Percentiles rank a stretch among this genome's conserved stretches.
Evolutionary conservation across 108 stramenopile genomes (phyloP).

Genomic region (Nitzschia sp.): DNA sequence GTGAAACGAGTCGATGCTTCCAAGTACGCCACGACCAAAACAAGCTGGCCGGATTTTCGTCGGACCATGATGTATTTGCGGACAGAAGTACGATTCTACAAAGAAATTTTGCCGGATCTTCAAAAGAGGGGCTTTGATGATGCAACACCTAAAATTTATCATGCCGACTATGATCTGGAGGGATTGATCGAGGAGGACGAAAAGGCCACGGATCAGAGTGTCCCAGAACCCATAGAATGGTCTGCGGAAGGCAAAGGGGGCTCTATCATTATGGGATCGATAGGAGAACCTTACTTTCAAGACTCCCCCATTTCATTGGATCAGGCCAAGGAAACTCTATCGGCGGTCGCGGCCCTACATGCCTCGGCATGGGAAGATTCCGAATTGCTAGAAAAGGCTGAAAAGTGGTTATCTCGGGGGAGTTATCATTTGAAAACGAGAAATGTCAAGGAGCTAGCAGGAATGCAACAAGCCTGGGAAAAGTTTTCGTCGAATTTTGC

Average conservation of each 20-base stretch:
- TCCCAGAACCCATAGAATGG: slow-evolving; percentile 14
- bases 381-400: slow-evolving; percentile 41
- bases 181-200: slow-evolving; percentile 66
- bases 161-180: slow-evolving; percentile 48
- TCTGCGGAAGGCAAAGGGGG: slow-evolving; percentile 26
- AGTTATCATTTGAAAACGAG: slow-evolving; percentile 68
- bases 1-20: slow-evolving; percentile 43
- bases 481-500: slow-evolving; percentile 44
- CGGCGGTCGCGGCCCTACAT: slow-evolving; percentile 69
- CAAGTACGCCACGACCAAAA: slow-evolving; percentile 42
- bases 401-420: slow-evolving; percentile 48
- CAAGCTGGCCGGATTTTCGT: slow-evolving; percentile 81
- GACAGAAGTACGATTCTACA: slow-evolving; percentile 80
- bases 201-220: slow-evolving; percentile 34
- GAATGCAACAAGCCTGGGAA: slow-evolving; percentile 59
- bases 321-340: slow-evolving; percentile 48
- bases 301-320: slow-evolving; percentile 54
- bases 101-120: slow-evolving; percentile 52
- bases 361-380: slow-evolving; percentile 65
- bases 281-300: slow-evolving; percentile 54
- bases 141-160: slow-evolving; percentile 41
- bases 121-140: slow-evolving; percentile 9
- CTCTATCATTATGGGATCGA: slow-evolving; percentile 40
- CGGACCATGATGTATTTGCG: slow-evolving; percentile 69
- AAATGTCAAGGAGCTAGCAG: slow-evolving; percentile 67